phyloP scores from a whole-genome alignment of 2,329 filamentous ascomycete genomes.

The Alternaria infectoria region DNA sequence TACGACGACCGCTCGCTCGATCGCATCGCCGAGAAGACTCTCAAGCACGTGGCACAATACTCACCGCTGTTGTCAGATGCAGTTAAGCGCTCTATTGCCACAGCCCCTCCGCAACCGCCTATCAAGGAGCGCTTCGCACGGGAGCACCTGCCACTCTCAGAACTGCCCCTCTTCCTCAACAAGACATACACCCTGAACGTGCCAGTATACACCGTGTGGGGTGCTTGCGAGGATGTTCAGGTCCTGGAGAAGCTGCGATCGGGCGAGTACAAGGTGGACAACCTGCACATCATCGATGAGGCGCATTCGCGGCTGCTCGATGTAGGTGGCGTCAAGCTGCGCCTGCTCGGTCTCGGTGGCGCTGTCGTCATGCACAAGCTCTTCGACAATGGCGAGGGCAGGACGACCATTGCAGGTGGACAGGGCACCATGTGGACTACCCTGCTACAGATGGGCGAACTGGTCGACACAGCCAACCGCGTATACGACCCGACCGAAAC shows the following conservation, averaged over 20 bases:
- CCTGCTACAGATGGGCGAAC: slow-evolving; percentile 94
- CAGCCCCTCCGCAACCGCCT: slow-evolving; percentile 67
- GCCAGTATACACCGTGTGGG: slow-evolving; percentile 98
- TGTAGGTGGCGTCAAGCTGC: slow-evolving; percentile 92
- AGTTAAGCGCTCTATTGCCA: slow-evolving; percentile 70
- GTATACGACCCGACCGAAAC: slow-evolving; percentile 99
- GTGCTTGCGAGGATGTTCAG: slow-evolving; percentile 96
- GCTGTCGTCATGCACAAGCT: slow-evolving; percentile 99
- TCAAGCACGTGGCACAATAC: slow-evolving; percentile 98
- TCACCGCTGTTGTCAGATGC: slow-evolving; percentile 88
- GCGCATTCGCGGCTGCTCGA: slow-evolving; percentile 94
- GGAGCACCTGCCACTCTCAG: slow-evolving; percentile 86
- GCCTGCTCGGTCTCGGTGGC: slow-evolving; percentile 89
- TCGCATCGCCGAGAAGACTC: slow-evolving; percentile 97
- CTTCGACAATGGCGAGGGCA: slow-evolving; percentile 96
- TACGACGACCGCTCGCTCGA: slow-evolving; percentile 96
- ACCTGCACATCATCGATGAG: slow-evolving; percentile 98
- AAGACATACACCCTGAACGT: slow-evolving; percentile 91
- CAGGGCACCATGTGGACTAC: slow-evolving; percentile 99
- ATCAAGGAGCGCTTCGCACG: slow-evolving; percentile 86
- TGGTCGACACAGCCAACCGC: slow-evolving; percentile 96
- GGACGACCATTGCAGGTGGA: slow-evolving; percentile 96
- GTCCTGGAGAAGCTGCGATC: slow-evolving; percentile 97
- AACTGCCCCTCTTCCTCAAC: slow-evolving; percentile 86
- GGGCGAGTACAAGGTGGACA: slow-evolving; percentile 95